Base-by-base conservation (phyloP, 1,284 basidiomycete genomes). In the Sphaerobolus stellatus region DNA sequence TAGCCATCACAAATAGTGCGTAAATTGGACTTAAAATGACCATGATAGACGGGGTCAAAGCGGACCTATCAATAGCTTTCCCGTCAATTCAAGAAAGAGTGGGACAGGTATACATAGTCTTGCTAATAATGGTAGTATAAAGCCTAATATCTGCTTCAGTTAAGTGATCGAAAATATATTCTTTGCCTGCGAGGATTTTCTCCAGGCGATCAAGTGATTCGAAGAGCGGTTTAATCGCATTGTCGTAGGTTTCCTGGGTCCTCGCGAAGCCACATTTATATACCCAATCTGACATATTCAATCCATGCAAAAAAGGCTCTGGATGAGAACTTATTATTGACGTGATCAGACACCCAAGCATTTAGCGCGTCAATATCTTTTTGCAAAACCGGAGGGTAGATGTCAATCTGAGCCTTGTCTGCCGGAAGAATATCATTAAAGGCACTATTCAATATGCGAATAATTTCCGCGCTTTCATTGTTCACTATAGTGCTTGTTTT, bases 21-120 rank as follows among this genome's bases (percentile, higher is more conserved):
- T 60, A 92, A 71, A 78, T 97, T 96, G 76, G 92, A 96, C 71
- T 98, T 98, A 81, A 98, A 98, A 71, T 94, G 90, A 1, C 85
- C 84, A 52, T 89, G 82, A 72, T 99, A 98, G 30, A 92, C 94
- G 0, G 90, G 88, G 65, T 96, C 93, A 66, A 84, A 78, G 36
- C 67, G 66, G 20, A 66, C 54, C 56, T 60, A 33, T 14, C 20
- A 48, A 27, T 20, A 48, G 25, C 18, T 1, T 25, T 14, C 29
- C 45, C 22, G n/a, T 33, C 40, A 36, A 14, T 28, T 14, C 16
- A 43, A 24, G 36, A 13, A 24, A 13, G 14, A 40, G 22, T 25
- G 50, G 60, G 58, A 69, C 90, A 64, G 59, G n/a, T n/a, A n/a
- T n/a, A n/a, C n/a, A n/a, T n/a, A n/a, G n/a, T n/a, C n/a, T n/a